These are phyloP conservation scores for Tieghemostelium lacteum DNA, from an alignment of 78 protist genomes.

Conservation along the genomic window DNA sequence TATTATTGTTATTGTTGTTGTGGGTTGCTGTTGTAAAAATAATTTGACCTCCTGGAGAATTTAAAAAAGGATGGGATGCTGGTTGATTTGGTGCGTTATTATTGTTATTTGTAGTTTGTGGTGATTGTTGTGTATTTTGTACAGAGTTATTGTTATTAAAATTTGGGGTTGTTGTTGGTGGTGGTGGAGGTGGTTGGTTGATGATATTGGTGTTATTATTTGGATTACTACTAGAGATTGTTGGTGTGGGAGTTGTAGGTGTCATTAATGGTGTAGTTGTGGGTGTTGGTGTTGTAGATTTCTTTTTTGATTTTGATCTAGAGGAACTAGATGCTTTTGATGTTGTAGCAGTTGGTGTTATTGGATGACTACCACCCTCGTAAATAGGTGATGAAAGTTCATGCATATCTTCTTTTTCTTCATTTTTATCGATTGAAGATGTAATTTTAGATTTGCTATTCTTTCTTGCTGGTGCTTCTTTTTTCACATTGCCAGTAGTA, in stretches of 20 bases:
- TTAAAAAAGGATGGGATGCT: too few species aligned
- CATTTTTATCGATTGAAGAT: neutral
- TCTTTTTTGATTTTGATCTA: too few species aligned
- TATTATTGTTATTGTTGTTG: too few species aligned
- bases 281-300: too few species aligned
- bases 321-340: too few species aligned
- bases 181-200: constrained; percentile 19
- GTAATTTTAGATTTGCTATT: neutral
- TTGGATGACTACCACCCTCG: too few species aligned
- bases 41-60: too few species aligned
- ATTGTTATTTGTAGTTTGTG: constrained; percentile 25
- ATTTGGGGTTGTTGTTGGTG: constrained; percentile 10
- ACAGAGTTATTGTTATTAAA: constrained; percentile 1
- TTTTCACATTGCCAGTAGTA: neutral
- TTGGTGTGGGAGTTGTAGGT: neutral
- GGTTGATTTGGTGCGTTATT: constrained; percentile 10
- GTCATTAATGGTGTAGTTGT: neutral
- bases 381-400: too few species aligned
- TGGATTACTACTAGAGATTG: neutral
- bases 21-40: too few species aligned
- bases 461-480: neutral
- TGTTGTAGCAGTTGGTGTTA: too few species aligned
- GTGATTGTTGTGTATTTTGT: constrained; percentile 42
- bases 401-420: neutral
- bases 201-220: constrained; percentile 31